Base-by-base conservation (phyloP, 75 land plant genomes). In the Selaginella tamariscina region DNA sequence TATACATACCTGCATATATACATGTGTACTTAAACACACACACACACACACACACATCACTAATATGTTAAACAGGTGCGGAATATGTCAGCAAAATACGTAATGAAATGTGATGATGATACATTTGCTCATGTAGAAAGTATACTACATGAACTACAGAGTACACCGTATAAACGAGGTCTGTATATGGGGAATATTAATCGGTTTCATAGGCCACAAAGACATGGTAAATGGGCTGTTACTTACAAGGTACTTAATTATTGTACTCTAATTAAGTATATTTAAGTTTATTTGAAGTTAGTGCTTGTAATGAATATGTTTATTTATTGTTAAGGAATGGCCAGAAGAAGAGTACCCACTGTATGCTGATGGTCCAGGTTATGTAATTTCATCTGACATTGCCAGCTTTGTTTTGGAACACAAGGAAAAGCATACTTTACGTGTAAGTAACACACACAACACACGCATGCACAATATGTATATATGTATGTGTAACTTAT, bases 261-360 rank as follows among this genome's bases (percentile, higher is more conserved):
- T 26, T 59, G 62, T n/a, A n/a, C n/a, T n/a, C n/a, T n/a, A n/a
- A n/a, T n/a, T n/a, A n/a, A n/a, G n/a, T n/a, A n/a, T n/a, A 59
- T 26, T 59, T 8, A 23, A 8, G 8, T 59, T n/a, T 59, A 21
- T 59, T n/a, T 26, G 8, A 5, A 27, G 5, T 15, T 5, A 39
- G 62, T 49, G 54, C 18, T 49, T 49, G 23, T 9, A 59, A 59
- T 21, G 21, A 21, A 5, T 2, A 59, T 59, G 23, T 2, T 59
- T 5, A 23, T 2, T 2, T 9, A 23, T 8, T 59, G 27, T n/a
- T 11, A 11, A 59, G 62, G 62, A 59, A 27, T 59, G 62, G 62
- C 62, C 62, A 5, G 62, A 59, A n/a, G 62, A 59, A 5, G 62
- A 59, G 62, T 59, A 59, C 62, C 62, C 62, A 5, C n/a, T 59